Conservation (phyloP, 108 stramenopile species). For the Pseudonitzschia delicatissima region DNA sequence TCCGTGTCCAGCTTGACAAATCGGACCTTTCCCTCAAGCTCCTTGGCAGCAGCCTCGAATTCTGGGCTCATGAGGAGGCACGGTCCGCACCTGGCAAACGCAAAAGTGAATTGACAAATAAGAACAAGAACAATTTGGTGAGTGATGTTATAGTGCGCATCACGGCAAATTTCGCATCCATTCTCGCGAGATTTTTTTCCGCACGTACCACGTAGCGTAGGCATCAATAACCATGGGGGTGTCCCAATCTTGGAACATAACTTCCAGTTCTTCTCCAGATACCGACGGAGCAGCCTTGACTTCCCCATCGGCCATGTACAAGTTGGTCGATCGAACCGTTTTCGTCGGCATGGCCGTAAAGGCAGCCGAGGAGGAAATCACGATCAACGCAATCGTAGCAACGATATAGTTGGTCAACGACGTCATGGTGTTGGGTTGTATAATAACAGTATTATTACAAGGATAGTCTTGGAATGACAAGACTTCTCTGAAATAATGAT, state of each 20-base stretch:
- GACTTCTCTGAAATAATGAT: no score
- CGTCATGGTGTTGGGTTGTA: not conserved
- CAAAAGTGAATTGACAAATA: not conserved
- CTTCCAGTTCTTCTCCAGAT: slow-evolving; percentile 75
- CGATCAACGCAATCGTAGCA: not conserved
- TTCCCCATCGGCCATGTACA: not conserved
- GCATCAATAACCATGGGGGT: slow-evolving; percentile 75
- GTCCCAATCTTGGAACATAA: slow-evolving; percentile 76
- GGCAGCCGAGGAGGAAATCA: not conserved
- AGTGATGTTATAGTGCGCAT: not conserved
- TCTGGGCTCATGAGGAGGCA: slow-evolving; percentile 83
- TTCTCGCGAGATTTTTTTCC: no score
- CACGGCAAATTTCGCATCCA: not conserved
- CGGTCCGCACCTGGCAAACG: slow-evolving; percentile 56
- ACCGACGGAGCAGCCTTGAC: slow-evolving; percentile 30
- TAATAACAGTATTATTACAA: not conserved
- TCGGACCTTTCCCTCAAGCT: slow-evolving; percentile 64
- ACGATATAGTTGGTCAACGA: not conserved
- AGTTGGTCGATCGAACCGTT: not conserved
- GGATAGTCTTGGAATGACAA: not conserved
- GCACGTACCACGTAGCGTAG: slow-evolving; percentile 76
- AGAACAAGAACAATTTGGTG: not conserved
- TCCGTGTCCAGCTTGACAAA: slow-evolving; percentile 85
- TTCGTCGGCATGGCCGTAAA: not conserved
- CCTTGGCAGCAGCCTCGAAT: slow-evolving; percentile 77